Evolutionary conservation across 2,329 filamentous ascomycete genomes (phyloP).

Genomic region (Calonectria ilicicola): DNA sequence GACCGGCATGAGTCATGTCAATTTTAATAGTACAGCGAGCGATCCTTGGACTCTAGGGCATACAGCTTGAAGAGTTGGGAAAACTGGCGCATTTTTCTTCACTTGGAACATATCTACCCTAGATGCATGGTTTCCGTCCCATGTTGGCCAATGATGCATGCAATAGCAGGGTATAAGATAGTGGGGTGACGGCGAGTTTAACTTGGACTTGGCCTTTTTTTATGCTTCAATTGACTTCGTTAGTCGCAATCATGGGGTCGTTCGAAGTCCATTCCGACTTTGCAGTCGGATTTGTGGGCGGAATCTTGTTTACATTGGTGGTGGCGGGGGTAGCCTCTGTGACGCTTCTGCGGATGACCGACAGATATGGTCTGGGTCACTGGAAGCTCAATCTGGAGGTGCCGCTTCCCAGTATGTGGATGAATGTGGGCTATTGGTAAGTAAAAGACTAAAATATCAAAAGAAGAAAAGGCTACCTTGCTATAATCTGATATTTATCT

Average conservation of each 20-base stretch:
- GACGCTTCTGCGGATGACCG: constrained; percentile 40
- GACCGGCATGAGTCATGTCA: background rate
- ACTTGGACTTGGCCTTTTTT: background rate
- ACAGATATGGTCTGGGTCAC: constrained; percentile 64
- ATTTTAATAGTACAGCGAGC: background rate
- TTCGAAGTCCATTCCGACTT: constrained; percentile 34
- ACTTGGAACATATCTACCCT: background rate
- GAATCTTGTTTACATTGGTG: constrained; percentile 34
- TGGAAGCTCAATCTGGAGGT: constrained; percentile 65
- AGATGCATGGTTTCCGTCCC: background rate
- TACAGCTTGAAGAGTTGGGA: too few species aligned
- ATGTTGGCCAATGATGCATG: background rate
- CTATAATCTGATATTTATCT: too few species aligned
- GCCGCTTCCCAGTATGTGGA: constrained; percentile 67
- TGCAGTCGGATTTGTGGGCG: constrained; percentile 43
- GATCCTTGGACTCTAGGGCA: background rate
- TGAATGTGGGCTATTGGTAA: constrained; percentile 73
- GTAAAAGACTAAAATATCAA: too few species aligned
- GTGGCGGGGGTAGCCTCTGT: constrained; percentile 30
- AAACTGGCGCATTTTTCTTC: background rate
- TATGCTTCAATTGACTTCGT: background rate
- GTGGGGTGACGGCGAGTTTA: background rate
- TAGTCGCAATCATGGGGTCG: constrained; percentile 14
- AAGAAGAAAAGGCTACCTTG: too few species aligned
- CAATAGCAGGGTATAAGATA: background rate